Conservation (phyloP, 2,329 filamentous ascomycete species). For the Tetracladium maxilliforme region DNA sequence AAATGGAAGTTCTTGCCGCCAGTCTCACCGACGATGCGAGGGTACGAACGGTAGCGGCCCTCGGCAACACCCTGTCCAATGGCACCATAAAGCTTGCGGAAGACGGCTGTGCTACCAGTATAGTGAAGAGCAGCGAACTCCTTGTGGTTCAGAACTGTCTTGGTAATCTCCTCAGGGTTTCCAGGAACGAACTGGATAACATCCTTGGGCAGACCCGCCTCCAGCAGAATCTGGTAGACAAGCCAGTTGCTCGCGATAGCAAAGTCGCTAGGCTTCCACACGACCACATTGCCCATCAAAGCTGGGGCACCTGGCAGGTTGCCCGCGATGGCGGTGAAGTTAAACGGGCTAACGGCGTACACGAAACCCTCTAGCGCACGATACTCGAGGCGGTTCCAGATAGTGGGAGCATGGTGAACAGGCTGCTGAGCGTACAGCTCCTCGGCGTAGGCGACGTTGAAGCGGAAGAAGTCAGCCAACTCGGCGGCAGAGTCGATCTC, state of each 20-base stretch:
- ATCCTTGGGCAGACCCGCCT: slow-evolving; percentile 76
- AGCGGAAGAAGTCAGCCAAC: slow-evolving; percentile 81
- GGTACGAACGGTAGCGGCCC: slow-evolving; percentile 72
- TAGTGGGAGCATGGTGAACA: slow-evolving; percentile 62
- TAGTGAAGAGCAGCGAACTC: slow-evolving; percentile 89
- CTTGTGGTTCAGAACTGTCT: slow-evolving; percentile 58
- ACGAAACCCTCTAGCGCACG: slow-evolving; percentile 88
- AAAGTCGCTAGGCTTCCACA: slow-evolving; percentile 92
- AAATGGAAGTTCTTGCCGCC: slow-evolving; percentile 92
- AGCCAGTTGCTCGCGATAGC: slow-evolving; percentile 87
- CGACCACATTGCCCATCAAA: slow-evolving; percentile 82
- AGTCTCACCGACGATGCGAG: slow-evolving; percentile 79
- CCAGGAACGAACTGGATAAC: slow-evolving; percentile 93
- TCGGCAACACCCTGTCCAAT: slow-evolving; percentile 72
- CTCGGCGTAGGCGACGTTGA: slow-evolving; percentile 88
- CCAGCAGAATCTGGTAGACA: slow-evolving; percentile 76
- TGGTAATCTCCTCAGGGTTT: slow-evolving; percentile 71
- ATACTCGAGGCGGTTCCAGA: slow-evolving; percentile 89
- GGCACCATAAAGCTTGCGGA: slow-evolving; percentile 75
- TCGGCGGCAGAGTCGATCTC: slow-evolving; percentile 95
- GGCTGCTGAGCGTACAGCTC: slow-evolving; percentile 84
- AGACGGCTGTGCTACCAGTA: slow-evolving; percentile 84
- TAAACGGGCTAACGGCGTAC: slow-evolving; percentile 88
- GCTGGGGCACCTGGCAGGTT: slow-evolving; percentile 76
- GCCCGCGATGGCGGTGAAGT: slow-evolving; percentile 89